These are phyloP conservation scores for Panellus pusillus DNA, from an alignment of 768 basidiomycete species.

Conservation along the genomic window DNA sequence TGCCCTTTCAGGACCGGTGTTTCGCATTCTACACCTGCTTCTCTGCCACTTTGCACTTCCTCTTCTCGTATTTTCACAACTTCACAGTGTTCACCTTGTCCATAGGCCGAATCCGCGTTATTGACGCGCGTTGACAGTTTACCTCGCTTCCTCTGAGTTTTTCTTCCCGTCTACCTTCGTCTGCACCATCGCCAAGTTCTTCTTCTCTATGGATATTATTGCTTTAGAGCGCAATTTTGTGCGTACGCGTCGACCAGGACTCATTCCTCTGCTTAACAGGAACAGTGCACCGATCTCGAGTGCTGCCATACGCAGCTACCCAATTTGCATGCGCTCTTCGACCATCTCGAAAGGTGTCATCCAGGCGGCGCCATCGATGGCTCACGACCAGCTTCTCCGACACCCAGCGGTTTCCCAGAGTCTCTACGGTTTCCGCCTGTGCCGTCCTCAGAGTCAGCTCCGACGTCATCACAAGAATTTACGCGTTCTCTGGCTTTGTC, in stretches of 20 bases:
- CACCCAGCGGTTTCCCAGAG: too few species aligned
- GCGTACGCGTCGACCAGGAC: not conserved
- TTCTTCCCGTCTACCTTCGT: not conserved
- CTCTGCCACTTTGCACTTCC: not conserved
- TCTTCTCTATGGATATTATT: not conserved
- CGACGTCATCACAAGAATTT: too few species aligned
- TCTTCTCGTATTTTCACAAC: slow-evolving; percentile 3
- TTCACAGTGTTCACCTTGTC: slow-evolving; percentile 4
- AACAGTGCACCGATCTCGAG: slow-evolving; percentile 14
- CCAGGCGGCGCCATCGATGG: not conserved
- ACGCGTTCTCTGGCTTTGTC: too few species aligned
- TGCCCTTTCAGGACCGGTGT: too few species aligned
- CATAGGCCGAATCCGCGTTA: not conserved
- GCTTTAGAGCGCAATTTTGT: slow-evolving; percentile 15
- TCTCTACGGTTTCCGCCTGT: too few species aligned
- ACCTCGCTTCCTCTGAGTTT: not conserved
- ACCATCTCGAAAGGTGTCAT: slow-evolving; percentile 9
- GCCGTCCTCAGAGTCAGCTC: too few species aligned
- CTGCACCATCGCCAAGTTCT: not conserved
- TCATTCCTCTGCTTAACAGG: too few species aligned
- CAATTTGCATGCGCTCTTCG: slow-evolving; percentile 12
- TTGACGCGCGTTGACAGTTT: not conserved
- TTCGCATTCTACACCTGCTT: too few species aligned
- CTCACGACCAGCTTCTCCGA: too few species aligned
- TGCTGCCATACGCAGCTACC: slow-evolving; percentile 13